Evolutionary conservation across 2,329 filamentous ascomycete species (phyloP).

Genomic region (Myriosclerotinia scirpicola): DNA sequence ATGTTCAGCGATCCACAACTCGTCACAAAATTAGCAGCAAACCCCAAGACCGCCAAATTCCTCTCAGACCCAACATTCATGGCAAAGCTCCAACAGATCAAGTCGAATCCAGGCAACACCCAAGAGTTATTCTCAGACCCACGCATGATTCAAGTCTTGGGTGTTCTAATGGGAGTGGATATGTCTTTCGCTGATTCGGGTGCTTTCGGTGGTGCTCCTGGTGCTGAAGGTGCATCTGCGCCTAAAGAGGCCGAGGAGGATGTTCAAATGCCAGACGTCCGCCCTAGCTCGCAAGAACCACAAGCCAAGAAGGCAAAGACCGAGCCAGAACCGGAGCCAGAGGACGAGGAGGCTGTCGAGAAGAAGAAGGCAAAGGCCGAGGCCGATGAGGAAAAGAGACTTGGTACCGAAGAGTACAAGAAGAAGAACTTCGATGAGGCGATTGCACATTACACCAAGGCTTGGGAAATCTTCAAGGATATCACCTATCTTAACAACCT

Average conservation of each 20-base stretch:
- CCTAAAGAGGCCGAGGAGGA: constrained; percentile 63
- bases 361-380: constrained; percentile 90
- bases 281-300: constrained; percentile 44
- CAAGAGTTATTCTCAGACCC: constrained; percentile 85
- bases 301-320: constrained; percentile 54
- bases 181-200: constrained; percentile 51
- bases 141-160: constrained; percentile 89
- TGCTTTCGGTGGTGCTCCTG: constrained; percentile 23
- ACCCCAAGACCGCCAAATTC: constrained; percentile 85
- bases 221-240: constrained; percentile 8
- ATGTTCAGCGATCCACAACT: constrained; percentile 95
- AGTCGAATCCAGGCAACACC: constrained; percentile 76
- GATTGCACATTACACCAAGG: constrained; percentile 90
- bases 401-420: constrained; percentile 96
- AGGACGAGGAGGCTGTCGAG: constrained; percentile 79
- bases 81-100: constrained; percentile 79
- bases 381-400: constrained; percentile 90
- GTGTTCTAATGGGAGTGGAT: constrained; percentile 89
- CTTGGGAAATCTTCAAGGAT: constrained; percentile 93
- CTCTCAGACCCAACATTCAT: constrained; percentile 87
- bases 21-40: constrained; percentile 83
- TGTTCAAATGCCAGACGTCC: constrained; percentile 73
- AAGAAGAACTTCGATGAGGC: constrained; percentile 95
- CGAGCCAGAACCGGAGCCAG: constrained; percentile 57
- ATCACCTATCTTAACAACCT: constrained; percentile 98